Conservation (phyloP, 495 filamentous ascomycete genomes). For the Tuber microsphaerosporum region DNA sequence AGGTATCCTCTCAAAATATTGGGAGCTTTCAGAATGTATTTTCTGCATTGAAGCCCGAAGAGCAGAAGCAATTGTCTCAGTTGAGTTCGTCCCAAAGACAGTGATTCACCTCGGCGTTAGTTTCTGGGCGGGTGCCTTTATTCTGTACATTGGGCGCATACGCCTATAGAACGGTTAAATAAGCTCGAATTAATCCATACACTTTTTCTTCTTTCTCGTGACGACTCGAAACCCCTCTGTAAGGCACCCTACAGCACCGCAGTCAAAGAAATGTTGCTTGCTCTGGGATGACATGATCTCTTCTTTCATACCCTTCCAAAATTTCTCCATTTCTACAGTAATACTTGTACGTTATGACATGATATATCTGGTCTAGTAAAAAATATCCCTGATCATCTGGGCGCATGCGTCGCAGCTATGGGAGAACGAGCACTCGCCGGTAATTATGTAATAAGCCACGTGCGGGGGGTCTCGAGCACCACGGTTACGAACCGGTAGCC, state of each 20-base stretch:
- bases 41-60: constrained; percentile 58
- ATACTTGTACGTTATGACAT: not conserved
- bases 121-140: not conserved
- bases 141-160: not conserved
- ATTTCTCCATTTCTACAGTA: not conserved
- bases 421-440: not conserved
- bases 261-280: not conserved
- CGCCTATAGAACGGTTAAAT: not conserved
- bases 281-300: not conserved
- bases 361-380: not conserved
- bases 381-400: not conserved
- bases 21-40: constrained; percentile 70
- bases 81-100: constrained; percentile 19
- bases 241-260: not conserved
- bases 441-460: not conserved
- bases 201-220: constrained; percentile 24
- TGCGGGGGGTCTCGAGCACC: not conserved
- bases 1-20: constrained; percentile 57
- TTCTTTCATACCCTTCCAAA: not conserved
- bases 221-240: not conserved
- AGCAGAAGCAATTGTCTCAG: constrained; percentile 49
- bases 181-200: constrained; percentile 5
- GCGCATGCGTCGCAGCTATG: not conserved
- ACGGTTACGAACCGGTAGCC: not conserved
- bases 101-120: not conserved